These are phyloP conservation scores for Talaromyces sp. DNA, from an alignment of 2,329 filamentous ascomycete species.

Conservation along the genomic window DNA sequence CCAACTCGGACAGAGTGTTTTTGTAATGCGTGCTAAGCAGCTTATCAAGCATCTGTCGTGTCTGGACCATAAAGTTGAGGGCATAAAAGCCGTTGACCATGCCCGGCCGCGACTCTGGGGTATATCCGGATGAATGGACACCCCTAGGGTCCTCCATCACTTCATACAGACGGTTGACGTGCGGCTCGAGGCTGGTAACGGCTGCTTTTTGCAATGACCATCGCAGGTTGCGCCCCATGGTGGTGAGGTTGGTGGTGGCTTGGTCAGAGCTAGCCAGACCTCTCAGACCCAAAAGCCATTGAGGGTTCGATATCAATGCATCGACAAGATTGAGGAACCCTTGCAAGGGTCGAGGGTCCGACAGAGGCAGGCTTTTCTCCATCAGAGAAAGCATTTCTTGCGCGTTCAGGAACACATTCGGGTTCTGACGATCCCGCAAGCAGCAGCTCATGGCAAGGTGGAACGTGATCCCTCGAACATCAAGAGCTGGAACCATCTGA, in stretches of 20 bases:
- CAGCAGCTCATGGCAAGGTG: conserved; percentile 71
- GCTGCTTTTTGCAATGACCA: conserved; percentile 21
- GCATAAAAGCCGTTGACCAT: conserved; percentile 21
- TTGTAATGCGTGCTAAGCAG: conserved; percentile 23
- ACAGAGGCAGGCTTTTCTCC: conserved; percentile 30
- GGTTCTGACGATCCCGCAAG: conserved; percentile 70
- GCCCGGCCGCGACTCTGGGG: conserved; percentile 13
- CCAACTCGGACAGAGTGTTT: conserved; percentile 20
- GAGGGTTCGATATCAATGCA: conserved; percentile 22
- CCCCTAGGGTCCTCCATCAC: conserved; percentile 19
- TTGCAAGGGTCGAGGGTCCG: conserved; percentile 26
- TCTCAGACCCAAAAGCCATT: conserved; percentile 24
- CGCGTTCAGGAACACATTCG: conserved; percentile 62
- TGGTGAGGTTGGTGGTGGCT: conserved; percentile 16
- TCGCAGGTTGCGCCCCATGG: conserved; percentile 23
- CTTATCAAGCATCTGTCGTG: conserved; percentile 32
- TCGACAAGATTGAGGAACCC: conserved; percentile 27
- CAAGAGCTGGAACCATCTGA: conserved; percentile 44
- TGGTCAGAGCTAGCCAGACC: conserved; percentile 20
- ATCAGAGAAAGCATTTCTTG: conserved; percentile 63
- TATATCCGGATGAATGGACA: conserved; percentile 2
- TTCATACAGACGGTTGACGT: conserved; percentile 23
- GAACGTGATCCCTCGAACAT: conserved; percentile 54
- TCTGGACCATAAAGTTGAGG: conserved; percentile 21
- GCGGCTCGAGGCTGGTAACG: conserved; percentile 22